phyloP scores from a whole-genome alignment of 192 early-diverging fungal species.

The Backusella australiensis region DNA sequence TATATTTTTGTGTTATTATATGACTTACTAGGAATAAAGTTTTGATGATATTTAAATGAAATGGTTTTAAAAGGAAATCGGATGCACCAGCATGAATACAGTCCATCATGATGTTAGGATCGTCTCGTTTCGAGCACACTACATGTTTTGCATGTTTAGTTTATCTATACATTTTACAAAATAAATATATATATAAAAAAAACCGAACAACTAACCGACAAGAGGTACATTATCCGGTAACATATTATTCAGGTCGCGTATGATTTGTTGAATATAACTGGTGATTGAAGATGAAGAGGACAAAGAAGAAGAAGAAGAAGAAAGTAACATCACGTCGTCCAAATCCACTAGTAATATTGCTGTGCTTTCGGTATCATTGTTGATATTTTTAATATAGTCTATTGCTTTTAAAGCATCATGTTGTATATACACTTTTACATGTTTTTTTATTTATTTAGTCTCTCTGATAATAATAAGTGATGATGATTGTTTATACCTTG shows the following conservation, averaged over 20 bases:
- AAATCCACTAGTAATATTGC: constrained; percentile 19
- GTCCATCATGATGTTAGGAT: constrained; percentile 37
- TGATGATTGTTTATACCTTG: constrained; percentile 10
- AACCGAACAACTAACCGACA: constrained; percentile 12
- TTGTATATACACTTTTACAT: constrained; percentile 8
- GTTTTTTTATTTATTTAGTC: neutral
- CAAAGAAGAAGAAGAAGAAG: neutral
- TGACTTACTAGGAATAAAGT: constrained; percentile 50
- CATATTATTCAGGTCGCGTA: constrained; percentile 12
- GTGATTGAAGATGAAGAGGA: neutral
- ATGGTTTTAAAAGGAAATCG: constrained; percentile 51
- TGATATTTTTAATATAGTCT: constrained; percentile 7
- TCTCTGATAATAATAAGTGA: neutral
- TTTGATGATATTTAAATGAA: constrained; percentile 43
- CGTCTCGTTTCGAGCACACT: constrained; percentile 38
- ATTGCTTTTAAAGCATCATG: constrained; percentile 15
- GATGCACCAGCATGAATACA: constrained; percentile 51
- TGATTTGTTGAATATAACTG: constrained; percentile 2
- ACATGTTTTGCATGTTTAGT: neutral
- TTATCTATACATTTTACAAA: neutral
- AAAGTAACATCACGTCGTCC: constrained; percentile 1
- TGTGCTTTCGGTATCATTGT: neutral
- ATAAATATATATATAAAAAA: neutral
- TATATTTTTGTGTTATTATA: neutral
- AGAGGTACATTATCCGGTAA: constrained; percentile 18